Evolutionary conservation across 225 moss, liverwort and hornwort species (phyloP).

Genomic region (Bryum argenteum): DNA sequence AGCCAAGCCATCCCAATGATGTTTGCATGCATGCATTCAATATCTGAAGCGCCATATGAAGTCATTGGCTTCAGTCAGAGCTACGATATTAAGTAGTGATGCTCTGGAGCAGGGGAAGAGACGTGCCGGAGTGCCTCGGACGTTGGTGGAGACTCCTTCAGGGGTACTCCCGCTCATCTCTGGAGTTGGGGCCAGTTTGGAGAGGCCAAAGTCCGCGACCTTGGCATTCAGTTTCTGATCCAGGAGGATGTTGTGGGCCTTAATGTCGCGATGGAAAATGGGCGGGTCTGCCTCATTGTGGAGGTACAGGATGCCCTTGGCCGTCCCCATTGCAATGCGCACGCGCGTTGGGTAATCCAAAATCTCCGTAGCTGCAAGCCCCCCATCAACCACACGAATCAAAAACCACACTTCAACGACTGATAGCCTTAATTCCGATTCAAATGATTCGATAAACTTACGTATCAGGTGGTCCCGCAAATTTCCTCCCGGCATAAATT

Average conservation of each 20-base stretch:
- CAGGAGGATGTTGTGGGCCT: slow-evolving; percentile 79
- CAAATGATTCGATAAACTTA: slow-evolving; percentile 39
- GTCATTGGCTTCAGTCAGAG: neutral
- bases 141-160: slow-evolving; percentile 75
- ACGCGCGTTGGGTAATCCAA: slow-evolving; percentile 69
- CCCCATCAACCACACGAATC: neutral
- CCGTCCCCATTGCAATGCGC: slow-evolving; percentile 79
- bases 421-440: neutral
- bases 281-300: slow-evolving; percentile 92
- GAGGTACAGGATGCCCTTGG: slow-evolving; percentile 82
- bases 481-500: slow-evolving; percentile 77
- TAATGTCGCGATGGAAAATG: slow-evolving; percentile 93
- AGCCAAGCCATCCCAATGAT: too few species aligned
- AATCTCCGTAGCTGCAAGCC: slow-evolving; percentile 49
- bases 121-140: slow-evolving; percentile 75
- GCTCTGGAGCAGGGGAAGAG: neutral
- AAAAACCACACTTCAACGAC: neutral
- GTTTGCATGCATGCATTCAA: slow-evolving; percentile 2
- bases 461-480: slow-evolving; percentile 76
- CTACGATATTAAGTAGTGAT: too few species aligned
- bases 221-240: slow-evolving; percentile 73
- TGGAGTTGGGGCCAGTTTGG: slow-evolving; percentile 72
- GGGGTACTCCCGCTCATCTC: slow-evolving; percentile 69
- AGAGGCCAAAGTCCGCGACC: slow-evolving; percentile 89
- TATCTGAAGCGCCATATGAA: too few species aligned